Evolutionary conservation across 176 grass and related monocot genomes (phyloP).

Genomic region (Triticum turgidum): DNA sequence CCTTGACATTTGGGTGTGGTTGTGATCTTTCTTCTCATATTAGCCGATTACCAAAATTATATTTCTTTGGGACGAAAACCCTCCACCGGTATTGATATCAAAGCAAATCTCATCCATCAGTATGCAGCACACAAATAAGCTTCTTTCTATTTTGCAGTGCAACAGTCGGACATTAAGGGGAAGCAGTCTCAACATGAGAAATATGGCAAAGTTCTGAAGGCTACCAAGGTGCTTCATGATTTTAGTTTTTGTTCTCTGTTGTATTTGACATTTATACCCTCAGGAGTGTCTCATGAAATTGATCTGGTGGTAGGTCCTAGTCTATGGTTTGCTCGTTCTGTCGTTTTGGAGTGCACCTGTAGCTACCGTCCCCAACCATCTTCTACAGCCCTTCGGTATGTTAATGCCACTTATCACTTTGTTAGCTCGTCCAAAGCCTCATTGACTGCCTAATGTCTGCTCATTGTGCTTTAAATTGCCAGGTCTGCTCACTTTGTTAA

Average conservation of each 20-base stretch:
- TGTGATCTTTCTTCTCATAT: neutral
- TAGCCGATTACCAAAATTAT: neutral
- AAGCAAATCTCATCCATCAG: neutral
- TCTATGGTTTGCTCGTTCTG: slow-evolving; percentile 53
- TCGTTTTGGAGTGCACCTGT: slow-evolving; percentile 75
- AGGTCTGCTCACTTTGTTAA: neutral
- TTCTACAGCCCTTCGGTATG: slow-evolving; percentile 91
- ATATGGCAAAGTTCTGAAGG: slow-evolving; percentile 52
- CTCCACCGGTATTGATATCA: neutral
- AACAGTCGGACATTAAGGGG: slow-evolving; percentile 61
- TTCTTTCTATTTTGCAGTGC: slow-evolving; percentile 47
- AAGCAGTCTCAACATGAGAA: slow-evolving; percentile 56
- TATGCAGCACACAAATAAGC: neutral
- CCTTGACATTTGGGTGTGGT: neutral
- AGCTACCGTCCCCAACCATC: slow-evolving; percentile 71
- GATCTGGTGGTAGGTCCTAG: slow-evolving; percentile 51
- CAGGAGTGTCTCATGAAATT: slow-evolving; percentile 35
- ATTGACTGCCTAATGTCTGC: neutral
- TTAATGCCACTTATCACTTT: slow-evolving; percentile 24
- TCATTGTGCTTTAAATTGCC: neutral
- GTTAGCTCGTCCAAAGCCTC: neutral
- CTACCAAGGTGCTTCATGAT: slow-evolving; percentile 59
- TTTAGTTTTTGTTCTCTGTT: neutral
- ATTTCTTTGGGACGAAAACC: neutral
- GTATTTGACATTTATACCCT: neutral